These are phyloP conservation scores for Sphenostylis stenocarpa DNA, from an alignment of 306 rosid species.

Conservation along the genomic window DNA sequence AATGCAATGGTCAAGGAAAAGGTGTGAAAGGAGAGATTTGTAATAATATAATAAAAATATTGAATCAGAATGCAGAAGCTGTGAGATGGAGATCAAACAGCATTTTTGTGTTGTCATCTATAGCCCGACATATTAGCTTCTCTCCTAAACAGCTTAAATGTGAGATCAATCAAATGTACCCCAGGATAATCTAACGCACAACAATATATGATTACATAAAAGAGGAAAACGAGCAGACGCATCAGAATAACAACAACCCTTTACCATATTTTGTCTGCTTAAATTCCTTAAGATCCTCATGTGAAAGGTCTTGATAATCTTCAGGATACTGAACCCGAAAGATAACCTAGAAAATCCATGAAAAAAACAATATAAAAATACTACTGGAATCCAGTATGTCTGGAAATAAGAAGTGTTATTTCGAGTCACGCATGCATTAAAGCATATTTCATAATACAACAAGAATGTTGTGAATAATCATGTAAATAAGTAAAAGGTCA, in stretches of 20 bases:
- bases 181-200: not conserved
- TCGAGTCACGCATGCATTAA: slow-evolving; percentile 1
- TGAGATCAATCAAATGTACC: not conserved
- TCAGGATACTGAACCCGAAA: slow-evolving; percentile 95
- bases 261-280: slow-evolving; percentile 99
- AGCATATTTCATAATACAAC: slow-evolving; percentile 31
- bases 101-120: not conserved
- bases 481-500: not conserved
- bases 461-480: slow-evolving; percentile 15
- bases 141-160: not conserved
- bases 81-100: not conserved
- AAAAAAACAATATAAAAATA: slow-evolving; percentile 26
- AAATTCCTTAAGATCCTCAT: slow-evolving; percentile 94
- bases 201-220: not conserved
- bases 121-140: not conserved
- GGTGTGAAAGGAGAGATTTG: not conserved
- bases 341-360: slow-evolving; percentile 70
- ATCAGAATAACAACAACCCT: slow-evolving; percentile 33
- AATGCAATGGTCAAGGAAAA: not conserved
- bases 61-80: not conserved
- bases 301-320: slow-evolving; percentile 88
- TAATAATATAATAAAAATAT: not conserved
- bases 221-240: slow-evolving; percentile 16
- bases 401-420: not conserved
- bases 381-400: not conserved